Base-by-base conservation (phyloP, 805 yeast species). In the Candida germanica region DNA sequence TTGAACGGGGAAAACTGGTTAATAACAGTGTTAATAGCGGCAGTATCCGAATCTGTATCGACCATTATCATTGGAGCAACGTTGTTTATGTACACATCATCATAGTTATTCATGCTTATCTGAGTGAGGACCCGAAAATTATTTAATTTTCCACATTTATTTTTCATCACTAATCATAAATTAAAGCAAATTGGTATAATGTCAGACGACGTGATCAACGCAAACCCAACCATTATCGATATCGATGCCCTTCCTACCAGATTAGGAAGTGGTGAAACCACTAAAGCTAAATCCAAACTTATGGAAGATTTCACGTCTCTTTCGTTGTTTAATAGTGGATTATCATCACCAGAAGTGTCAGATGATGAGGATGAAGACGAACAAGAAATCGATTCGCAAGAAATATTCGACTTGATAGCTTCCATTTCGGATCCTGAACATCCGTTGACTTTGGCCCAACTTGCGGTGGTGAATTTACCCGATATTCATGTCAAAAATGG, bases 381-480 rank as follows among this genome's bases (percentile, higher is more conserved):
- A 22, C 93, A 87, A 25, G 75, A 75, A 6, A 77, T 91, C 25
- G 98, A 91, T 54, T 60, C 88, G 2, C 97, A 91, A 55, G 98
- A 91, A 54, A 80, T 91, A 5, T 88, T 78, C 49, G 96, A 89
- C 55, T 65, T 91, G 31, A 86, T 87, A 2, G 79, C 96, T 5
- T 75, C 82, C 20, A 87, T 88, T 9, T 83, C 94, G 0, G 99
- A 93, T 56, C 99, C 99, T 1, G 99, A 93, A 54, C 99, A 93
- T 58, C 99, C 99, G 0, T 67, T 93, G 28, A 83, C 96, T 0
- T 67, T 93, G 39, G 98, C 96, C 0, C 98, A 93, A 59, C 69
- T 93, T 12, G 91, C 96, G 0, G 97, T 93, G 27, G 96, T 93
- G 2, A 88, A 87, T 50, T 65, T 93, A 32, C 71, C 73, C 5